Base-by-base conservation (phyloP, 805 yeast genomes). In the Wickerhamiella dianesei region DNA sequence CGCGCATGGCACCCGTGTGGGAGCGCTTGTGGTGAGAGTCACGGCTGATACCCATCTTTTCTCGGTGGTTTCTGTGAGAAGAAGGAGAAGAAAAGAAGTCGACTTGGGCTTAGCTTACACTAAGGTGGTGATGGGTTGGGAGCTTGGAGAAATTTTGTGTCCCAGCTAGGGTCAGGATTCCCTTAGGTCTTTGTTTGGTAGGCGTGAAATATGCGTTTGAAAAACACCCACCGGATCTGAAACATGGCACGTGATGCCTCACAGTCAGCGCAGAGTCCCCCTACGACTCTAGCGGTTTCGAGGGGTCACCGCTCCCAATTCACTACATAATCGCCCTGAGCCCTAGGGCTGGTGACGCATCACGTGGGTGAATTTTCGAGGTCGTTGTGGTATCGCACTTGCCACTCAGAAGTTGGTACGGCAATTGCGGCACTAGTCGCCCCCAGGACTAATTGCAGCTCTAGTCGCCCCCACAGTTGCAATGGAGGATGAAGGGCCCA, bases 21-120 rank as follows among this genome's bases (percentile, higher is more conserved):
- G 96, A 76, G 76, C 98, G 94, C 85, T 89, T 89, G 88, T 92
- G 98, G 78, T 96, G 96, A 74, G 98, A 89, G 80, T 92, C 97
- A 80, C 98, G 89, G 75, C 97, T 87, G 83, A 89, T 89, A 88
- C 98, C 97, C 98, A 89, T 89, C 39, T 46, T 73, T 72, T 25
- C 32, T 25, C 32, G 32, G 32, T 25, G 32, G 32, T 25, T 25
- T 25, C 32, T 25, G 32, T 25, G 32, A 25, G 32, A 25, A 25
- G 32, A 12, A 25, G 32, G 12, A 25, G 32, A 25, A 25, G 12
- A 25, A 12, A 25, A 25, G 12, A 25, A n/a, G n/a, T n/a, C n/a
- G 32, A 25, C 12, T 25, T 12, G 32, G 32, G 32, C 32, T 25
- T 12, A 25, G 9, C 9, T 6, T 25, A 12, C 32, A 6, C 32